Percentiles rank a stretch among this genome's conserved stretches.
These are phyloP conservation scores for Globisporangium solare DNA, from an alignment of 352 stramenopile genomes.

Conservation along the genomic window DNA sequence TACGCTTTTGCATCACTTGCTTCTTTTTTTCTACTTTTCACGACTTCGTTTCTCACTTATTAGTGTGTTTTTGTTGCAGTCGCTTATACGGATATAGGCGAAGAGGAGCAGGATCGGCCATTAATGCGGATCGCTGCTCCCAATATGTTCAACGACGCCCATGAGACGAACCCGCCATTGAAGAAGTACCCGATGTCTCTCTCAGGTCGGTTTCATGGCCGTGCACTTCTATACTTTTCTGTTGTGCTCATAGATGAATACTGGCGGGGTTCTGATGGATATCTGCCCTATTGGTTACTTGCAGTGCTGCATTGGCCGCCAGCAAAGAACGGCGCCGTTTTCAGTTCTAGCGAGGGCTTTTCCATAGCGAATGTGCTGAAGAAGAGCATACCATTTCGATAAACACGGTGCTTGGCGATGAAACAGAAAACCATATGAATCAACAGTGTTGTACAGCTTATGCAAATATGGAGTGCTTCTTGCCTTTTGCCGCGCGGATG, in stretches of 20 bases:
- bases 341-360: conserved; percentile 16
- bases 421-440: neutral
- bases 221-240: neutral
- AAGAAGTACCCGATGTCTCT: neutral
- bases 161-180: neutral
- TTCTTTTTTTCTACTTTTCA: neutral
- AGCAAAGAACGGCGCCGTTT: conserved; percentile 2
- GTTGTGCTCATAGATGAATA: neutral
- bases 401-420: neutral
- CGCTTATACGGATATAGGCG: neutral
- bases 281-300: neutral
- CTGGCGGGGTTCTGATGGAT: neutral
- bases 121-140: neutral
- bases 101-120: neutral
- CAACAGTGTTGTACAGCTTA: no score
- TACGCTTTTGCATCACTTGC: neutral
- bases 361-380: conserved; percentile 12
- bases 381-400: neutral
- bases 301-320: conserved; percentile 7
- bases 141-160: neutral
- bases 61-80: neutral
- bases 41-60: neutral
- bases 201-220: neutral
- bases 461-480: no score
- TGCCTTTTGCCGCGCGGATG: no score